Evolutionary conservation across 116 monocot species (phyloP), one percentile per base, ranked within the genome.

Genomic region (Papilionanthe hybrid): DNA sequence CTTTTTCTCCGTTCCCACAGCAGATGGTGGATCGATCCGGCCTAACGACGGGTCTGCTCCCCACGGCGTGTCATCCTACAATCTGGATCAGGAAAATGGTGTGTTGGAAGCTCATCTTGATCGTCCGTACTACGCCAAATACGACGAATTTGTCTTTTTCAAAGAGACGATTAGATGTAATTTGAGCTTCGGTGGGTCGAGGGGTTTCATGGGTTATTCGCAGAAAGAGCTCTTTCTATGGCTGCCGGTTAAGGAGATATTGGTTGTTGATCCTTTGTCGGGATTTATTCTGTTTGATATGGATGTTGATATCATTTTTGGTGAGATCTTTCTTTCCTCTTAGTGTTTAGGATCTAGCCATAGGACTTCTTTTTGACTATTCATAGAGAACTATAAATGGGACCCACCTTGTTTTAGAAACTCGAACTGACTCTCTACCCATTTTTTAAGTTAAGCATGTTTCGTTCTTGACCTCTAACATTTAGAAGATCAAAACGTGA

Each of bases 201-300:
- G 83, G 56, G 92, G 88, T 7, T 87, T 96, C 48, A 77, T 80
- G 68, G 96, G 96, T 4, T 60, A 92, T 47, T 81, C 90, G 15
- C 93, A 95, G 81, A 92, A 95, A 84, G 93, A 96, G 84, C 92
- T 96, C 80, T 96, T 96, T 79, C 81, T 96, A 3, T 96, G 96
- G 96, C 86, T 96, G 1, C 96, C 96, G 30, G 90, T 96, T 15
- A 96, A 84, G 69, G 87, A 85, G 66, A 88, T 93, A 23, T 22
- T 82, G 53, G 93, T 93, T 42, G 37, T 82, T 4, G 93, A 90
- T 72, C 90, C 83, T 15, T 55, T 43, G 0, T 84, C 86, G 0
- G 93, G 93, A 9, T 83, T 93, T 9, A 85, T 93, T 27, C 66
- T 90, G n/a, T 84, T 93, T 55, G 93, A 93, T 66, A 93, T 93